Evolutionary conservation across 2,329 filamentous ascomycete genomes (phyloP), one percentile per base, ranked within the genome.

Genomic region (Lecanoromycetidae sp.): DNA sequence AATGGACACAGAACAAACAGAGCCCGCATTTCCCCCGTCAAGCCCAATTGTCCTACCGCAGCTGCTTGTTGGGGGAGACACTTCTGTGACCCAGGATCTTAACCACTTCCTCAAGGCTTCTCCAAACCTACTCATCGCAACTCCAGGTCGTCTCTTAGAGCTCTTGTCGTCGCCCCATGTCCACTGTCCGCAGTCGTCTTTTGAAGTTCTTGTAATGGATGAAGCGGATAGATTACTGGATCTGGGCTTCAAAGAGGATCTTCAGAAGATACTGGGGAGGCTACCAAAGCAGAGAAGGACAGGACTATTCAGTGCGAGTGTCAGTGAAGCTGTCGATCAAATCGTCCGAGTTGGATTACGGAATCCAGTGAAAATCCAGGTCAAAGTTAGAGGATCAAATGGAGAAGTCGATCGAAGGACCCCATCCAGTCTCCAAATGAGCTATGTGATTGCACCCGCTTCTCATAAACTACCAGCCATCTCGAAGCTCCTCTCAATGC

Each of bases 321-420:
- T 98, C n/a, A 91, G 84, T 57, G 91, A 96, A 60, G 91, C 91
- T 1, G 85, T 98, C 1, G 82, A 88, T 53, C 85, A 95, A 61
- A 83, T 98, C 46, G 87, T 98, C 44, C 77, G 88, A 29, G 87
- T 95, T 6, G 91, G 91, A 17, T 69, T 96, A 54, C 76, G 91
- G 30, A 96, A 98, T 63, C 91, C 91, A 0, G 88, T 95, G 57
- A 93, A 93, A 60, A 87, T 98, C 52, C 82, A 85, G 9, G 91
- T 96, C 43, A 91, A 90, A 57, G 91, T 98, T 44, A 91, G 88
- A 65, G 79, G 77, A 60, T 79, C 65, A 69, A 77, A 69, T 17
- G 85, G 84, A 17, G 76, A 76, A 1, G 80, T 90, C 53, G 90
- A 96, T 61, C 83, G 88, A 60, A 80, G 82, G 54, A 96, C 88